A percentile compares a stretch with the other conserved stretches of the same genome.
Evolutionary conservation across 305 asterid genomes (phyloP).

Genomic region (Fraxinus albicans): DNA sequence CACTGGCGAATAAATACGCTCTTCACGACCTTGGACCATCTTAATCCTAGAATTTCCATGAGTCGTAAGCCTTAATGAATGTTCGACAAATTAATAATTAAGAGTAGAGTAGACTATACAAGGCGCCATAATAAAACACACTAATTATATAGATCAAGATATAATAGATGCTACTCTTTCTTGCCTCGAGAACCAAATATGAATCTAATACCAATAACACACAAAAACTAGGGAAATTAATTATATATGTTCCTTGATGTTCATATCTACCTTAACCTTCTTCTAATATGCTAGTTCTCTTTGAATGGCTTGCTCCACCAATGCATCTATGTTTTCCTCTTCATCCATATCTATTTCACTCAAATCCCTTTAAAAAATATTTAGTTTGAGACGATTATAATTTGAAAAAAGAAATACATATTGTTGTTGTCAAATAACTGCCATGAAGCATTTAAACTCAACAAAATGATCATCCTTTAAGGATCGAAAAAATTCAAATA

Average conservation of each 20-base stretch:
- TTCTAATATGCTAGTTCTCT: conserved; percentile 27
- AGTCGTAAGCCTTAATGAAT: too few species aligned
- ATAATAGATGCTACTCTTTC: too few species aligned
- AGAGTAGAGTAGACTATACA: too few species aligned
- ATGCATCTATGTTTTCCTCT: not conserved
- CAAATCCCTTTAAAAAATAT: not conserved
- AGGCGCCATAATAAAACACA: too few species aligned
- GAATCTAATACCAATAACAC: too few species aligned
- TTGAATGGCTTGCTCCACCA: conserved; percentile 22
- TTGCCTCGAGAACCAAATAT: too few species aligned
- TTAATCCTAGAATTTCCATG: too few species aligned
- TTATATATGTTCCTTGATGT: not conserved
- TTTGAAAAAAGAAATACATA: not conserved
- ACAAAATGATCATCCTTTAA: not conserved
- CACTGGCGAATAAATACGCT: too few species aligned
- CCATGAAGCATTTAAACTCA: not conserved
- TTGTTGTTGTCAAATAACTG: not conserved
- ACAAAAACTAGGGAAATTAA: too few species aligned
- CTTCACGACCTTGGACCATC: too few species aligned
- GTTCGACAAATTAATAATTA: too few species aligned
- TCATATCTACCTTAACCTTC: conserved; percentile 21
- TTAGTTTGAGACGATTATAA: not conserved
- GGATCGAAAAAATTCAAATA: not conserved
- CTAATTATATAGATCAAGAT: too few species aligned
- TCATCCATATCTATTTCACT: not conserved